phyloP scores from a whole-genome alignment of 441 rosid species.

The Sinapis alba region DNA sequence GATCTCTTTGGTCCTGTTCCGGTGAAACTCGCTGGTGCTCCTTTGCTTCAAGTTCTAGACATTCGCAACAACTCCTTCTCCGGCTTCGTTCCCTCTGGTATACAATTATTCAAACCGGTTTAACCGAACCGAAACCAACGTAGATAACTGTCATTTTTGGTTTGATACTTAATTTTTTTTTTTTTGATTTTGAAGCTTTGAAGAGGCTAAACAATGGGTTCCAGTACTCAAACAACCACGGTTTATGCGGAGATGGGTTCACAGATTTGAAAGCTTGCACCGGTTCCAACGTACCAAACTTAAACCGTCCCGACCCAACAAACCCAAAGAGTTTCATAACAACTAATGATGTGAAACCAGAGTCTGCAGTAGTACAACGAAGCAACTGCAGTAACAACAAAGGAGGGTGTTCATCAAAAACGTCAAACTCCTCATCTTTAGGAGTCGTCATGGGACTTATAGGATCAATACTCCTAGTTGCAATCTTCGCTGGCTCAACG shows the following conservation, averaged over 20 bases:
- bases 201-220: constrained; percentile 70
- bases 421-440: constrained; percentile 42
- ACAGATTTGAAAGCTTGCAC: constrained; percentile 54
- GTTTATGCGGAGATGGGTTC: constrained; percentile 79
- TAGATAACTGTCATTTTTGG: no score
- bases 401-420: constrained; percentile 50
- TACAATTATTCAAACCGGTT: constrained; percentile 7
- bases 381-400: constrained; percentile 46
- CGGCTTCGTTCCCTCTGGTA: constrained; percentile 83
- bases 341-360: constrained; percentile 51
- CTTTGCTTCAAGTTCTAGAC: constrained; percentile 70
- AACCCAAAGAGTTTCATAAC: constrained; percentile 45
- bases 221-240: constrained; percentile 67
- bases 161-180: neutral
- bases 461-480: constrained; percentile 49
- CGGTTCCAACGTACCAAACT: constrained; percentile 39
- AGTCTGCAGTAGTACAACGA: constrained; percentile 57
- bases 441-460: constrained; percentile 53
- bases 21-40: constrained; percentile 59
- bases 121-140: neutral
- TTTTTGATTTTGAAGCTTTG: constrained; percentile 56
- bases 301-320: constrained; percentile 62
- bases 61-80: constrained; percentile 83
- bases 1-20: constrained; percentile 81
- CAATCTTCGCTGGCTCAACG: constrained; percentile 47